phyloP scores from a whole-genome alignment of 768 basidiomycete species.

The Galerina sulciceps region DNA sequence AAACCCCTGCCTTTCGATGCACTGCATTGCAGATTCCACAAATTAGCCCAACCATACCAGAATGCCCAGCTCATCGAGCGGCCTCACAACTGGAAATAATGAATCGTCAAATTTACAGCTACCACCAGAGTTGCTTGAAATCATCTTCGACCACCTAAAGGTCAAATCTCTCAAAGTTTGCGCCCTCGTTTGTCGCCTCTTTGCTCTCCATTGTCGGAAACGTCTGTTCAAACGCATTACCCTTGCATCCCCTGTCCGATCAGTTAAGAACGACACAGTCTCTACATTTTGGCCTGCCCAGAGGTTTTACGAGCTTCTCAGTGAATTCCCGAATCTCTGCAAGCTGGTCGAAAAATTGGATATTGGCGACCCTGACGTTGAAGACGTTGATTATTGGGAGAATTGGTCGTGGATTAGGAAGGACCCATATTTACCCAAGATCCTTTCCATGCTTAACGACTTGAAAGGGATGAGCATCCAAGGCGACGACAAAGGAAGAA shows the following conservation, averaged over 20 bases:
- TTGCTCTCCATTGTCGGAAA: constrained; percentile 8
- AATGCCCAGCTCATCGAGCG: too few species aligned
- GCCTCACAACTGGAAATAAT: too few species aligned
- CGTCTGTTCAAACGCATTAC: constrained; percentile 10
- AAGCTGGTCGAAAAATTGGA: constrained; percentile 11
- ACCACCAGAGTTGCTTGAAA: constrained; percentile 15
- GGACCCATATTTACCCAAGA: background rate
- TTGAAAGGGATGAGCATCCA: background rate
- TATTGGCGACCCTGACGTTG: constrained; percentile 4
- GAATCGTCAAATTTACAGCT: too few species aligned
- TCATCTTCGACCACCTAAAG: constrained; percentile 12
- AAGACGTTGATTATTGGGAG: constrained; percentile 11
- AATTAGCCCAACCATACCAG: too few species aligned
- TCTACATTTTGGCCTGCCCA: background rate
- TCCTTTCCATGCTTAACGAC: constrained; percentile 8
- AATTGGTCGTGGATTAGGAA: constrained; percentile 14
- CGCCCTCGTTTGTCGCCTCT: constrained; percentile 10
- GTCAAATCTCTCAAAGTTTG: constrained; percentile 6
- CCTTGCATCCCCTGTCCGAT: constrained; percentile 7
- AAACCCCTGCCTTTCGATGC: too few species aligned
- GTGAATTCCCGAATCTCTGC: constrained; percentile 7
- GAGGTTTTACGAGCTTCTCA: constrained; percentile 5
- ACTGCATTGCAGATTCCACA: too few species aligned
- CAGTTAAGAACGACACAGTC: background rate
- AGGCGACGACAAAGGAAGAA: constrained; percentile 1